These are phyloP conservation scores for Crithidia thermophila DNA, from an alignment of 208 protist species.

Conservation along the genomic window DNA sequence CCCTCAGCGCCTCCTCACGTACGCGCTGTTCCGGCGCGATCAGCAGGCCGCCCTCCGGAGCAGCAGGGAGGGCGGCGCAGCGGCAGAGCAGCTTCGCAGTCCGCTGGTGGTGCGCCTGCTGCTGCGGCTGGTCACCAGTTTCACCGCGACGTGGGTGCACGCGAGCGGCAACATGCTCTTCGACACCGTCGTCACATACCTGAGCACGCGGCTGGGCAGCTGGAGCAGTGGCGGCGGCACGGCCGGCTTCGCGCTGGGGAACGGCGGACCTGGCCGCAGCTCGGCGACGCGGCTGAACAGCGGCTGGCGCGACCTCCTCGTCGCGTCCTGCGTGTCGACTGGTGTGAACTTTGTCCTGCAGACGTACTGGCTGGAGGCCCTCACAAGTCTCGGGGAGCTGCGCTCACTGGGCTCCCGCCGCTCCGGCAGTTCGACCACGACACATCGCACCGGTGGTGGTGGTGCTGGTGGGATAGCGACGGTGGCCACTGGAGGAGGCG, in stretches of 20 bases:
- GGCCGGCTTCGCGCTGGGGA: conserved; percentile 5
- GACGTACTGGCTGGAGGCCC: conserved; percentile 22
- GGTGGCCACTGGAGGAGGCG: too few species aligned
- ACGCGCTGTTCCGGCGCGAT: conserved; percentile 19
- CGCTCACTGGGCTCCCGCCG: conserved; percentile 1
- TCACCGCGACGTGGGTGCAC: conserved; percentile 34
- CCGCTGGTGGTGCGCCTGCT: conserved; percentile 10
- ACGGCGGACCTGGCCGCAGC: conserved; percentile 1
- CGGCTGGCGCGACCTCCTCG: conserved; percentile 30
- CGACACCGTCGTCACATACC: conserved; percentile 32
- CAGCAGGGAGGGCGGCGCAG: background rate
- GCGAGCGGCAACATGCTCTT: conserved; percentile 32
- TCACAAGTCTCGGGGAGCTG: conserved; percentile 28
- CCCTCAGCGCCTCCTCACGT: conserved; percentile 22
- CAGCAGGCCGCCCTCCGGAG: conserved; percentile 8
- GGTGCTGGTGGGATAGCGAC: too few species aligned
- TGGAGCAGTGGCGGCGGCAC: conserved; percentile 9
- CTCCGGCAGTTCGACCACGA: too few species aligned
- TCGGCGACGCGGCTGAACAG: conserved; percentile 7
- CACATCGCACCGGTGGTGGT: too few species aligned
- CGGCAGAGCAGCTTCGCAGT: background rate
- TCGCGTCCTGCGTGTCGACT: conserved; percentile 29
- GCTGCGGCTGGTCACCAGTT: conserved; percentile 26
- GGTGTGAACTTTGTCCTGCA: conserved; percentile 24
- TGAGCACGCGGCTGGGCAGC: conserved; percentile 25